Evolutionary conservation across 2,329 filamentous ascomycete species (phyloP).

Genomic region (Neopestalotiopsis sp.): DNA sequence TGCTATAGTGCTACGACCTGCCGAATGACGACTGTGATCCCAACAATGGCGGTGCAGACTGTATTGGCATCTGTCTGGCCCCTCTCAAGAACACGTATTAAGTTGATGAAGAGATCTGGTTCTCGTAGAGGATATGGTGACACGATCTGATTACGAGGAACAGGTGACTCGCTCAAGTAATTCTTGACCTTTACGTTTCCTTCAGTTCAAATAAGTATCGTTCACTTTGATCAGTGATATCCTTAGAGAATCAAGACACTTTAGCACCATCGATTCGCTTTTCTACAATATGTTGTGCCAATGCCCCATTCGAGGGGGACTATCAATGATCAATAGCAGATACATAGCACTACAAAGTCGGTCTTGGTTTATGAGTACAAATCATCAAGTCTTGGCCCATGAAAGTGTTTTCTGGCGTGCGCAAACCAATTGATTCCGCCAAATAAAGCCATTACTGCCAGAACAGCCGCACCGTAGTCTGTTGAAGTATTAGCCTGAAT

Average conservation of each 20-base stretch:
- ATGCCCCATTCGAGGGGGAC: no score
- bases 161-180: neutral
- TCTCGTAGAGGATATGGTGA: neutral
- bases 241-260: no score
- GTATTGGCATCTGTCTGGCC: constrained; percentile 21
- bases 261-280: no score
- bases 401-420: neutral
- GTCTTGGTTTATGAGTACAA: neutral
- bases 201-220: no score
- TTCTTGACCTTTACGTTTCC: neutral
- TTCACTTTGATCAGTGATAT: no score
- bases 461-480: neutral
- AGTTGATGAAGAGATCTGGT: neutral
- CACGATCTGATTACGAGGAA: neutral
- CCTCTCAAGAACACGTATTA: neutral
- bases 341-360: no score
- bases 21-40: constrained; percentile 21
- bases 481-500: neutral
- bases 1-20: constrained; percentile 18
- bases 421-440: neutral
- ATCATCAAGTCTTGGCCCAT: neutral
- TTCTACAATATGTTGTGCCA: no score
- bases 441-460: neutral
- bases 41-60: constrained; percentile 19
- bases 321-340: no score